A percentile compares a stretch with the other conserved stretches of the same genome.
phyloP scores from a whole-genome alignment of 2,329 filamentous ascomycete genomes.

The Ophiostoma himal-ulmi region DNA sequence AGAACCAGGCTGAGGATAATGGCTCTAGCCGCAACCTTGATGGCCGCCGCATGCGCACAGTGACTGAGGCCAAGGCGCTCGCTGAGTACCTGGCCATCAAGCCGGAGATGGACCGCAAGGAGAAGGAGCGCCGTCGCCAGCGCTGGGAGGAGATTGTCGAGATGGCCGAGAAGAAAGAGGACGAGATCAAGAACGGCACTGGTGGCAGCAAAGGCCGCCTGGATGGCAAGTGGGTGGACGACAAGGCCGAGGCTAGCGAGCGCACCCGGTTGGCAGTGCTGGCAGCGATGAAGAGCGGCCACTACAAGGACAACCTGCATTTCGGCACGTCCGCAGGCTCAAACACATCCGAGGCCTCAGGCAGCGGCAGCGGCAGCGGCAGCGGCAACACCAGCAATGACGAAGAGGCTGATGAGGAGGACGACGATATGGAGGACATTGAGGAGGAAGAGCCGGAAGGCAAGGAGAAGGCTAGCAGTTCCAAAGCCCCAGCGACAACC shows the following conservation, averaged over 20 bases:
- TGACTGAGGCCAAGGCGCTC: slow-evolving; percentile 89
- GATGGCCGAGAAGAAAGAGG: slow-evolving; percentile 72
- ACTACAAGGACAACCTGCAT: slow-evolving; percentile 53
- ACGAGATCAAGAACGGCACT: slow-evolving; percentile 71
- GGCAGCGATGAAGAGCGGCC: slow-evolving; percentile 60
- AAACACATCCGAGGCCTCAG: slow-evolving; percentile 35
- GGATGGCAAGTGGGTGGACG: slow-evolving; percentile 90
- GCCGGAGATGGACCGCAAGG: slow-evolving; percentile 92
- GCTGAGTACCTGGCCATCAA: slow-evolving; percentile 94
- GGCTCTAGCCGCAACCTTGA: slow-evolving; percentile 91
- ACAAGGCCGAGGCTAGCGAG: slow-evolving; percentile 84
- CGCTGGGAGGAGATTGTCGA: slow-evolving; percentile 87
- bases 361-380: slow-evolving; percentile 28
- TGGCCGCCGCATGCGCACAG: slow-evolving; percentile 79
- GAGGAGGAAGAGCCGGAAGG: not conserved
- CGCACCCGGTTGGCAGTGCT: slow-evolving; percentile 72
- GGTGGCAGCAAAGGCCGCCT: slow-evolving; percentile 61
- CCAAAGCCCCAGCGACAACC: slow-evolving; percentile 36
- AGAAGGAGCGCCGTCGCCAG: slow-evolving; percentile 78
- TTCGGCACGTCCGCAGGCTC: slow-evolving; percentile 48
- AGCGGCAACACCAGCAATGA: slow-evolving; percentile 32
- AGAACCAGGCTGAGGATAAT: slow-evolving; percentile 76
- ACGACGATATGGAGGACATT: slow-evolving; percentile 25
- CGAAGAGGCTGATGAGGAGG: slow-evolving; percentile 30
- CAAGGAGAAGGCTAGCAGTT: not conserved